These are phyloP conservation scores for Zymoseptoria ardabiliae DNA, from an alignment of 2,329 filamentous ascomycete genomes.

Conservation along the genomic window DNA sequence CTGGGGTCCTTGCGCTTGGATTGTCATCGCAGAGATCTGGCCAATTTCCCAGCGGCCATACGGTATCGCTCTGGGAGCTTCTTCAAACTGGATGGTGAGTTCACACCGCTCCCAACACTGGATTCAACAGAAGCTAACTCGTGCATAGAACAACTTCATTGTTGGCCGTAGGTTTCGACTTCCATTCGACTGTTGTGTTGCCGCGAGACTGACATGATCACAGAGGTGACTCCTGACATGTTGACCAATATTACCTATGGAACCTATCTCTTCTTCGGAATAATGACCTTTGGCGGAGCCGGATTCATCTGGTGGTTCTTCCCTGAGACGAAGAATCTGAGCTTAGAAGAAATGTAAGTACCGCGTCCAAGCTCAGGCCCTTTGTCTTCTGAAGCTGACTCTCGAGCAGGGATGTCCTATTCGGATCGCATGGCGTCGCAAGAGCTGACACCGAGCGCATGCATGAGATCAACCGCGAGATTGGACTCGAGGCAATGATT, in stretches of 20 bases:
- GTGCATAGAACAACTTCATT: conserved; percentile 51
- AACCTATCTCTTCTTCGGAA: conserved; percentile 64
- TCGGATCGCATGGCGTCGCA: conserved; percentile 51
- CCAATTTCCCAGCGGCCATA: conserved; percentile 63
- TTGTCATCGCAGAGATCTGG: conserved; percentile 65
- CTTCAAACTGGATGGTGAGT: conserved; percentile 35
- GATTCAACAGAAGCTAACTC: conserved; percentile 3
- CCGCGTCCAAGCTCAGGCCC: conserved; percentile 3
- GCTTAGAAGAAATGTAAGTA: conserved; percentile 35
- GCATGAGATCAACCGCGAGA: conserved; percentile 64
- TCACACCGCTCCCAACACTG: conserved; percentile 31
- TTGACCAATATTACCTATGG: conserved; percentile 58
- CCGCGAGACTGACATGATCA: neutral
- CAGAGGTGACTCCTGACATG: conserved; percentile 58
- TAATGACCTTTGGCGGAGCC: conserved; percentile 56
- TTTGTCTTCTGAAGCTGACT: too few relatives aligned
- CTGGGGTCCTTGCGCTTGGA: conserved; percentile 67
- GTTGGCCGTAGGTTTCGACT: conserved; percentile 43
- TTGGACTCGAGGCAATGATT: conserved; percentile 48
- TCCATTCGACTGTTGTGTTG: neutral
- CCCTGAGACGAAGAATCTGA: conserved; percentile 48
- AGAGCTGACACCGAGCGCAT: conserved; percentile 62
- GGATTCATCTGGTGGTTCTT: conserved; percentile 48
- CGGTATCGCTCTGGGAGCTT: conserved; percentile 60
- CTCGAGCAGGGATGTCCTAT: conserved; percentile 11